Evolutionary conservation across 225 moss, liverwort and hornwort species (phyloP).

Genomic region (Sphagnum tenellum): DNA sequence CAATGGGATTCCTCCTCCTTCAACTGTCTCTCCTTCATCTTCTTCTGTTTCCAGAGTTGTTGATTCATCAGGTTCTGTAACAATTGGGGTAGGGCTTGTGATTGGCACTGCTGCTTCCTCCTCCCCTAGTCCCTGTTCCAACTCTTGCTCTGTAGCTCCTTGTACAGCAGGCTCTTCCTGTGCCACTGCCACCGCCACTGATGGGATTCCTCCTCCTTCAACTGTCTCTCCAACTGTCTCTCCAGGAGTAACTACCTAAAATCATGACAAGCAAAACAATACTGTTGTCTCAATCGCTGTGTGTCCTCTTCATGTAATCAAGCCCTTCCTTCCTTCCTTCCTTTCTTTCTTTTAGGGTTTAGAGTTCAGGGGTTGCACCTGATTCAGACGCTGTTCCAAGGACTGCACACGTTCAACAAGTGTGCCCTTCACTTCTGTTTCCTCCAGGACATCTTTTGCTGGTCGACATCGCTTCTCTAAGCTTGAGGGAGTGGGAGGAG

Average conservation of each 20-base stretch:
- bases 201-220: not conserved
- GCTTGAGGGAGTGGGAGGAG: slow-evolving; percentile 11
- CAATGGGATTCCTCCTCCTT: slow-evolving; percentile 1
- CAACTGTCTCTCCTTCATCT: slow-evolving; percentile 2
- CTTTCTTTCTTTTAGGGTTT: too few relatives aligned
- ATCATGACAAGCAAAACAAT: too few relatives aligned
- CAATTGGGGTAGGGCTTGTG: too few relatives aligned
- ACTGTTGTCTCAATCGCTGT: too few relatives aligned
- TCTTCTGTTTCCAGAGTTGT: slow-evolving; percentile 10
- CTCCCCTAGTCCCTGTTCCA: too few relatives aligned
- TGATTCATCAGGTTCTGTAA: slow-evolving; percentile 4
- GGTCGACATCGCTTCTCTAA: slow-evolving; percentile 18
- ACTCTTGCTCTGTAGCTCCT: too few relatives aligned
- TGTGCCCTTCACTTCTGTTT: slow-evolving; percentile 20
- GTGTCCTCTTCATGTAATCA: too few relatives aligned
- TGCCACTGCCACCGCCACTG: not conserved
- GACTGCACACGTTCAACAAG: slow-evolving; percentile 24
- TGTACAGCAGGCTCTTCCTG: not conserved
- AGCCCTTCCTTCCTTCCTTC: too few relatives aligned
- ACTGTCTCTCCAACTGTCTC: too few relatives aligned
- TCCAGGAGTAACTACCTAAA: too few relatives aligned
- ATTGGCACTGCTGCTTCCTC: slow-evolving; percentile 1
- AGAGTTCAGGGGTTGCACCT: slow-evolving; percentile 6
- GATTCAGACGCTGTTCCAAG: slow-evolving; percentile 15
- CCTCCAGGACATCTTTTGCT: slow-evolving; percentile 16